Evolutionary conservation across 2,329 filamentous ascomycete genomes (phyloP), one percentile per base, ranked within the genome.

Genomic region (Fusarium nanum): DNA sequence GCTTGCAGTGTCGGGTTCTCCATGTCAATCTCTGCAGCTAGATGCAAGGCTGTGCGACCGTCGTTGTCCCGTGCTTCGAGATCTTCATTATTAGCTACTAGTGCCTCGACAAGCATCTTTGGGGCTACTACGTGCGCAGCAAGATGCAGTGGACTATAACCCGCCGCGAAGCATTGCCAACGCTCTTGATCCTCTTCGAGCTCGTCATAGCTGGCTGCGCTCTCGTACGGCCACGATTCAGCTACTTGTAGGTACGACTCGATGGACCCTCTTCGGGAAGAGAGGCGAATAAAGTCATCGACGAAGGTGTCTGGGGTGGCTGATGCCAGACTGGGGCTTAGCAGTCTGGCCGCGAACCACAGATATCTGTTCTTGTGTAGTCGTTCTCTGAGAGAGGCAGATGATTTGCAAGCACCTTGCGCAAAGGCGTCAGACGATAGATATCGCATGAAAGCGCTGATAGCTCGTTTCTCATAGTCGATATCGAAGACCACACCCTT

Each of bases 201-300:
- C 13, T 63, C 56, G 2, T 63, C 47, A 18, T 63, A 63, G 6
- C 30, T 54, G 4, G 30, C 12, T 34, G 18, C 14, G 10, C 37
- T 42, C 3, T 47, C 16, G 6, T 23, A 62, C 0, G 57, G 56
- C 41, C 56, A 61, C 18, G 60, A 32, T 42, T 63, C 60, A 3
- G 47, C 57, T 34, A 41, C 57, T 47, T 63, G 60, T 2, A 55
- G 41, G 4, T 62, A 63, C 14, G 60, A 63, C 10, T 62, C 57
- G 3, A 63, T 60, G 2, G 41, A 55, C 1, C 57, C 34, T 7
- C 8, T 49, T 7, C 20, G 34, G 1, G 57, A 14, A 2, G 60
- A 32, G 12, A 63, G 25, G 2, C 3, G 42, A 10, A 62, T 20
- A 1, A 47, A 63, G 0, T 47, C 32, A 7, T 9, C 8, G 4